Conservation (phyloP, 257 asterid genomes). For the Nicotiana sylvestris region DNA sequence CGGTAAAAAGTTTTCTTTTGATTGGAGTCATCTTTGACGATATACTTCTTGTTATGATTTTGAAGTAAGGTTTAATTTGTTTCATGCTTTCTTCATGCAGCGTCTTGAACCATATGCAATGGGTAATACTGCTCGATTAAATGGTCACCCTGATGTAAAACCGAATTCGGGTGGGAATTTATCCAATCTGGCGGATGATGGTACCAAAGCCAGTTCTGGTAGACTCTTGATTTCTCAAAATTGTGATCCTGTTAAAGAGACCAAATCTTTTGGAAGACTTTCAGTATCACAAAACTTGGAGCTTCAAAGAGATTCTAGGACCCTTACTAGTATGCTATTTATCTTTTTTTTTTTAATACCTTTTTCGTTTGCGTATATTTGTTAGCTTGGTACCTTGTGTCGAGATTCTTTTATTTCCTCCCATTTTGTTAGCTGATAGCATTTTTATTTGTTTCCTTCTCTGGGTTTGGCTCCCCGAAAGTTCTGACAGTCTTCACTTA, state of each 20-base stretch:
- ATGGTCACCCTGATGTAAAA: conserved; percentile 60
- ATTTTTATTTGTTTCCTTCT: background rate
- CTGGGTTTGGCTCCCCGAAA: background rate
- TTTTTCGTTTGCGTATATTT: background rate
- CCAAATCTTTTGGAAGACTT: conserved; percentile 59
- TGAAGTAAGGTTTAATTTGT: conserved; percentile 20
- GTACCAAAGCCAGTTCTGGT: conserved; percentile 55
- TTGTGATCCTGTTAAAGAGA: conserved; percentile 72
- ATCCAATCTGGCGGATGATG: conserved; percentile 51
- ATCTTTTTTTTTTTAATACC: conserved; percentile 13
- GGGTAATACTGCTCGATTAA: conserved; percentile 52
- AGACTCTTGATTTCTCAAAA: conserved; percentile 77
- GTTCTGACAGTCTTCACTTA: conserved; percentile 16
- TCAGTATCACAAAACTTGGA: conserved; percentile 71
- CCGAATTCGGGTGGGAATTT: conserved; percentile 54
- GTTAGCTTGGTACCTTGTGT: conserved; percentile 7
- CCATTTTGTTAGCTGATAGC: background rate
- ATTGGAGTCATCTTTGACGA: conserved; percentile 16
- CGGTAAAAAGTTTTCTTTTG: conserved; percentile 41
- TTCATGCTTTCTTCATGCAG: conserved; percentile 41
- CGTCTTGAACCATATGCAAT: conserved; percentile 87
- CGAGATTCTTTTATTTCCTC: background rate
- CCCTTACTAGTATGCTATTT: conserved; percentile 54
- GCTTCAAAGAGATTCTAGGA: conserved; percentile 66
- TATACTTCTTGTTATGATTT: conserved; percentile 15